phyloP scores from a whole-genome alignment of 2,329 filamentous ascomycete species.

The Venturia aucupariae region DNA sequence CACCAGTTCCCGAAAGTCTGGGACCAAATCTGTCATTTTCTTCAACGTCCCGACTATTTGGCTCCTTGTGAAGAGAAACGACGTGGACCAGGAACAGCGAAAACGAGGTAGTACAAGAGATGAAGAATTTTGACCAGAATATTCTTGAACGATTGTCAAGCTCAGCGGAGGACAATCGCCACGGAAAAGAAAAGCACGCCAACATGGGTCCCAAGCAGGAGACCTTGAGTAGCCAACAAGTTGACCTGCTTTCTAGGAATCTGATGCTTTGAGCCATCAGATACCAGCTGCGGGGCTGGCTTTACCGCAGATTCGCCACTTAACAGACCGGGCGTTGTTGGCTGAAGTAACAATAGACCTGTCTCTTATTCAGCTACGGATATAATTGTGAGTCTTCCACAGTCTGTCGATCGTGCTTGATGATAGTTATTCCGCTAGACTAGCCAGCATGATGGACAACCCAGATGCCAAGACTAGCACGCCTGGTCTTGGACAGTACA shows the following conservation, averaged over 20 bases:
- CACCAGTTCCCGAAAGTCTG: slow-evolving; percentile 19
- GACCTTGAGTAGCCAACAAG: background rate
- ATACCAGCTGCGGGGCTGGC: background rate
- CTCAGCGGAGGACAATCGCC: background rate
- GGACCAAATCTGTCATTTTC: slow-evolving; percentile 14
- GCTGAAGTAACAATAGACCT: background rate
- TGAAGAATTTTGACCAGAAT: background rate
- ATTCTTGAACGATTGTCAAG: background rate
- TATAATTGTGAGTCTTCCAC: background rate
- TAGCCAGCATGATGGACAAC: background rate
- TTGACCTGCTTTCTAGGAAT: background rate
- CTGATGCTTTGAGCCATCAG: background rate
- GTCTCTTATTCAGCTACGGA: background rate
- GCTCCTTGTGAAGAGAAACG: background rate
- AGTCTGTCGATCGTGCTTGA: background rate
- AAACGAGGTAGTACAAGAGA: slow-evolving; percentile 1
- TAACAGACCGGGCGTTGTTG: background rate
- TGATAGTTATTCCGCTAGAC: background rate
- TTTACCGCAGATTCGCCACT: background rate
- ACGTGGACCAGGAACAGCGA: background rate
- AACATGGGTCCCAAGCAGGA: background rate
- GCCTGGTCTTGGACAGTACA: background rate
- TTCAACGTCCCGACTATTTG: background rate
- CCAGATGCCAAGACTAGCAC: background rate
- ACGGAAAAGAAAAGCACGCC: background rate